These are phyloP conservation scores for Parasarocladium wereldwijsianum DNA, from an alignment of 2,329 filamentous ascomycete species.

Conservation along the genomic window DNA sequence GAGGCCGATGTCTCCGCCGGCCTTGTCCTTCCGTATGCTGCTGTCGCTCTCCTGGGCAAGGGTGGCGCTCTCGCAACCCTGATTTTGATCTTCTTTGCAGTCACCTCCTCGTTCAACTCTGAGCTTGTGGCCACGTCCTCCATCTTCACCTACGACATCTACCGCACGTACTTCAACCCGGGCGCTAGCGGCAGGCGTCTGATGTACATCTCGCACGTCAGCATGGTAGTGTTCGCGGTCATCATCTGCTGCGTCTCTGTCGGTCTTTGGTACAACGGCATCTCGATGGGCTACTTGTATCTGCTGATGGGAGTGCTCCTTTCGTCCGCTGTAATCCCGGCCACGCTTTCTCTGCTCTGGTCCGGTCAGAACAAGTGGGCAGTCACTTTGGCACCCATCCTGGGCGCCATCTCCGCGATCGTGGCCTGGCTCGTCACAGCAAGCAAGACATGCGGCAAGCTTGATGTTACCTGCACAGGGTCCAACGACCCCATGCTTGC, in stretches of 20 bases:
- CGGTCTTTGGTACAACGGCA: slow-evolving; percentile 57
- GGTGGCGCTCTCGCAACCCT: slow-evolving; percentile 39
- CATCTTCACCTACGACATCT: slow-evolving; percentile 77
- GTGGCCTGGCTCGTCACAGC: slow-evolving; percentile 66
- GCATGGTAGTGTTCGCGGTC: slow-evolving; percentile 59
- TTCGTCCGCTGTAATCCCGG: slow-evolving; percentile 69
- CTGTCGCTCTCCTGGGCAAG: slow-evolving; percentile 53
- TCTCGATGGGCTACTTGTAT: slow-evolving; percentile 82
- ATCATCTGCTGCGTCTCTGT: slow-evolving; percentile 63
- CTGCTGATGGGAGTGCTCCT: slow-evolving; percentile 87
- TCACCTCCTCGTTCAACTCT: slow-evolving; percentile 69
- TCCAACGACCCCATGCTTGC: slow-evolving; percentile 77
- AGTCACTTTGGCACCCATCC: slow-evolving; percentile 49
- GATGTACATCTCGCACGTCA: slow-evolving; percentile 64
- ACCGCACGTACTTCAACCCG: slow-evolving; percentile 76
- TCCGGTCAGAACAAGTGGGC: slow-evolving; percentile 61
- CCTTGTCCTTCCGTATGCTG: slow-evolving; percentile 71
- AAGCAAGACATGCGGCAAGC: slow-evolving; percentile 49
- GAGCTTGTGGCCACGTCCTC: slow-evolving; percentile 79
- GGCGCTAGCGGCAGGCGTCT: slow-evolving; percentile 58
- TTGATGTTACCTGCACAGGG: slow-evolving; percentile 63
- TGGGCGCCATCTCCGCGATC: slow-evolving; percentile 52
- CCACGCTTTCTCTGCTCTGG: slow-evolving; percentile 70
- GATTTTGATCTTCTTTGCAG: slow-evolving; percentile 78
- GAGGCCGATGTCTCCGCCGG: slow-evolving; percentile 66